Evolutionary conservation across 2,329 filamentous ascomycete species (phyloP).

Genomic region (Aspergillus oerlinghausenensis): DNA sequence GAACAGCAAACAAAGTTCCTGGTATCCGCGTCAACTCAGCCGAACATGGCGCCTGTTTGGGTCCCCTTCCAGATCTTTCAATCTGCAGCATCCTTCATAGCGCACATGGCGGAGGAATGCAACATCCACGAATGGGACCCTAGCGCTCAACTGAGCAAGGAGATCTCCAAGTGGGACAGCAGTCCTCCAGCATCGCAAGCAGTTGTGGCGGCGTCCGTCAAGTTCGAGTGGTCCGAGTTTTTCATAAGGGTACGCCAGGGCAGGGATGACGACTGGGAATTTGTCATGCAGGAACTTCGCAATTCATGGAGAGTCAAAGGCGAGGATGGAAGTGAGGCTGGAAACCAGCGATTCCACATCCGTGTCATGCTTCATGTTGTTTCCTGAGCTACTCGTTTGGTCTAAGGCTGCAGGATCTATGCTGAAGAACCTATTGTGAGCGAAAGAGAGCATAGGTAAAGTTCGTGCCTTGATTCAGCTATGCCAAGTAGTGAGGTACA

Average conservation of each 20-base stretch:
- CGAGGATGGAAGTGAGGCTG: not conserved
- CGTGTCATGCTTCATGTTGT: conserved; percentile 14
- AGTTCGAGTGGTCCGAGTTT: conserved; percentile 17
- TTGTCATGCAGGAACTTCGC: conserved; percentile 10
- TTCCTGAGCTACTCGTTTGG: not conserved
- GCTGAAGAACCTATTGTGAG: not conserved
- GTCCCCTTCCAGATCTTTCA: conserved; percentile 11
- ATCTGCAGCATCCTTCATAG: conserved; percentile 13
- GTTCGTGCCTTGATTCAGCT: not conserved
- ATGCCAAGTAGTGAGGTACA: not conserved
- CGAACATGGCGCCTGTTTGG: conserved; percentile 14
- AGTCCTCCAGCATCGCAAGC: not conserved
- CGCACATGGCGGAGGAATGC: conserved; percentile 12
- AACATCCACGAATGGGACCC: conserved; percentile 7
- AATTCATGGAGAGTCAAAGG: conserved; percentile 12
- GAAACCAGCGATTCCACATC: conserved; percentile 9
- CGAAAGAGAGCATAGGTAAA: not conserved
- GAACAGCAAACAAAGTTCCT: conserved; percentile 13
- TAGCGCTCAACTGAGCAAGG: conserved; percentile 7
- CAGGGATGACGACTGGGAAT: conserved; percentile 12
- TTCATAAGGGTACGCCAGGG: conserved; percentile 17
- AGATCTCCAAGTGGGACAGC: not conserved
- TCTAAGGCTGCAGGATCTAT: not conserved
- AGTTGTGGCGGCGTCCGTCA: conserved; percentile 16
- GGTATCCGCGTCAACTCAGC: conserved; percentile 8